These are phyloP conservation scores for Pleurozium schreberi DNA, from an alignment of 225 moss, liverwort and hornwort genomes.

Conservation along the genomic window DNA sequence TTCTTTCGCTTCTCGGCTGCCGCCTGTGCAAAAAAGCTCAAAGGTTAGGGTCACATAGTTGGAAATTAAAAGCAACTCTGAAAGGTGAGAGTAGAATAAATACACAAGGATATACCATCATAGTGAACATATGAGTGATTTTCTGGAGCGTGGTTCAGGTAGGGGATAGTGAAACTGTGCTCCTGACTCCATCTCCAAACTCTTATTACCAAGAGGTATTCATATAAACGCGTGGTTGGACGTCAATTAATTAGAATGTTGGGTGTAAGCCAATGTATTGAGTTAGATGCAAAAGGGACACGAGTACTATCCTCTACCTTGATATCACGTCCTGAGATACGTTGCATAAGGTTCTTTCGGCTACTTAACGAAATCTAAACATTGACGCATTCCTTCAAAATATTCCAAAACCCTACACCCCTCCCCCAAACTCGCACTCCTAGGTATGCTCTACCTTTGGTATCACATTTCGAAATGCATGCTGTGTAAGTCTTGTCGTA, in stretches of 20 bases:
- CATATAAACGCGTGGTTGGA: not conserved
- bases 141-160: not conserved
- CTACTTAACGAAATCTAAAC: not conserved
- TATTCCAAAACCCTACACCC: not conserved
- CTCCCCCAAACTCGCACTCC: not conserved
- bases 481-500: no score
- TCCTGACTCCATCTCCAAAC: not conserved
- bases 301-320: not conserved
- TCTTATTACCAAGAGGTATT: no score
- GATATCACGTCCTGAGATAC: not conserved
- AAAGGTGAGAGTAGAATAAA: not conserved
- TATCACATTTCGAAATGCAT: not conserved
- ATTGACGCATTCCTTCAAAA: not conserved
- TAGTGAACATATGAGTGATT: not conserved
- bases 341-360: not conserved
- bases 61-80: no score
- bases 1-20: slow-evolving; percentile 9
- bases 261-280: no score
- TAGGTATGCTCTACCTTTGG: not conserved
- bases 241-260: not conserved
- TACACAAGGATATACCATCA: not conserved
- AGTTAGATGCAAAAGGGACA: no score
- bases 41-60: not conserved
- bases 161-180: not conserved
- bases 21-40: not conserved